Base-by-base conservation (phyloP, 169 alveolate genomes). In the Plasmodium gaboni region DNA sequence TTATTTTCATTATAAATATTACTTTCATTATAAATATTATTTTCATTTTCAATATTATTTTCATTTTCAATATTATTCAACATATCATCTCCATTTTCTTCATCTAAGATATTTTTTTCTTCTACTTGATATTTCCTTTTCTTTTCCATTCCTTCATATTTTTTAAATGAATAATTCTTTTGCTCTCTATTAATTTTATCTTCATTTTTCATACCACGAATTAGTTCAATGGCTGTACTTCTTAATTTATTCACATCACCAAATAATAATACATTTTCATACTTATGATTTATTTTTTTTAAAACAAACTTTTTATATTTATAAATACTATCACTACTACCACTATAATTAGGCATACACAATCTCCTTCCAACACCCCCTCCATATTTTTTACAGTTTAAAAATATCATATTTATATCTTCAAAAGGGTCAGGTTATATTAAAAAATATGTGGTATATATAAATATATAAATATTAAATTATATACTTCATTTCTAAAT, bases 201-300 rank as follows among this genome's bases (percentile, higher is more conserved):
- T 50, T 53, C 26, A 15, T 57, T 22, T 17, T 67, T 59, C 7
- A 78, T 64, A 12, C 42, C 60, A 50, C 50, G 48, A 50, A 78
- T 78, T 2, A 78, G 70, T 24, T 78, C 89, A 24, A 64, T 44
- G 15, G 89, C 89, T 28, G 89, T 78, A 24, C n/a, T 42, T 57
- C 89, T 78, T 64, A 78, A 78, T 59, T 78, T 78, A 57, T 65
- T 63, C 38, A 78, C 76, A 24, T 78, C 89, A 19, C 80, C 89
- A 65, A 78, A 78, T 67, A 78, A 70, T 65, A 78, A 78, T 26
- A 78, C 89, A 50, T 78, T 78, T 48, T 78, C 89, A 59, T 78
- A 78, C 57, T 78, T 78, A 64, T 78, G 89, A 64, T 78, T 78
- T 78, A 78, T 78, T 78, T 78, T 78, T 78, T 67, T 78, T 78